Base-by-base conservation (phyloP, 192 early-diverging fungal species). In the Funneliformis geosporum region DNA sequence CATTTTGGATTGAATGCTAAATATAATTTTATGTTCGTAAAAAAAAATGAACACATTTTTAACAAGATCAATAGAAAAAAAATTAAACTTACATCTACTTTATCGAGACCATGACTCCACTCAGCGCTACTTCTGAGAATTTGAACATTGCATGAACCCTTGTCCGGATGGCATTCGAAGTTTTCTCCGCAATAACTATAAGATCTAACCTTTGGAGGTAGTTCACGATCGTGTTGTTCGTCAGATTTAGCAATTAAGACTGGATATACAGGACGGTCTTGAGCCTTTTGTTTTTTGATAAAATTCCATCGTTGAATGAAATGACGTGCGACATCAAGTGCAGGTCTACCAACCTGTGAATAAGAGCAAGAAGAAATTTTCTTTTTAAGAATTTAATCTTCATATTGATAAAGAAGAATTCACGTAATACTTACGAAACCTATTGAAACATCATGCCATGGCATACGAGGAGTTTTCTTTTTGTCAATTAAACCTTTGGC, bases 251-350 rank as follows among this genome's bases (percentile, higher is more conserved):
- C 90, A 80, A 92, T 89, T 80, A 95, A 73, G 47, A 92, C 89
- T 62, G 92, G 91, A 81, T 93, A 84, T 59, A 86, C 80, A 12
- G 82, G 18, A 78, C 89, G 87, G 62, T 90, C 85, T 82, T 87
- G 86, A 33, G 86, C 90, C 81, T 93, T 92, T 70, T 87, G 85
- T 65, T 87, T 87, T 78, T 96, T 96, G 73, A 95, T 87, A 84
- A 94, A 95, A 80, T 94, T 96, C 95, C 95, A 96, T n/a, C 95
- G 89, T 85, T 95, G 91, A 66, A 96, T 93, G 81, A 97, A 97
- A 80, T 96, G 95, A 40, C 92, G 89, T 4, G 94, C 94, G 55
- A 96, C 87, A 67, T 97, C 95, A 33, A 91, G 91, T n/a, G 93
- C 94, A 4, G 93, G 88, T 75, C 89, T 89, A 8, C 95, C 95